phyloP scores from a whole-genome alignment of 1,284 basidiomycete genomes.

The Papiliotrema nemorosa region DNA sequence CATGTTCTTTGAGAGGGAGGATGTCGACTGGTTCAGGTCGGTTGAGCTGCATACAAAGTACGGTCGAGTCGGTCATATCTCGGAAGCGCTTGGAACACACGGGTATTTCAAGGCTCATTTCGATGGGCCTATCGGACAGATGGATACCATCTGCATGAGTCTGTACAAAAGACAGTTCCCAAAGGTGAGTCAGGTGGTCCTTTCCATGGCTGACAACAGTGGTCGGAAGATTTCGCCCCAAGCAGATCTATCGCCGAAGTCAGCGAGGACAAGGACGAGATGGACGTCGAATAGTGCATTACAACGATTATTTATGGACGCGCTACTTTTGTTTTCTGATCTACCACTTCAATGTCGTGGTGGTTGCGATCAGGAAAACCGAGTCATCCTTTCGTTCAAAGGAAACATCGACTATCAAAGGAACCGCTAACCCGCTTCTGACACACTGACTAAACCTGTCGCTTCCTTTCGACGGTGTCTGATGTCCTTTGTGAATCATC shows the following conservation, averaged over 20 bases:
- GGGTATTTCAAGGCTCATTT: constrained; percentile 98
- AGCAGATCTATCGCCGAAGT: background rate
- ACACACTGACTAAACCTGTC: too few relatives aligned
- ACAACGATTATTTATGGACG: too few relatives aligned
- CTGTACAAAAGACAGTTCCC: constrained; percentile 89
- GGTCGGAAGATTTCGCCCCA: constrained; percentile 25
- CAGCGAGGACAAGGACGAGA: constrained; percentile 30
- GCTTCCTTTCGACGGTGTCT: too few relatives aligned
- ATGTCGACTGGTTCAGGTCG: constrained; percentile 89
- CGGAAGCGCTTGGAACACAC: constrained; percentile 92
- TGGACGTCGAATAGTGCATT: constrained; percentile 26
- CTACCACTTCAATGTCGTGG: too few relatives aligned
- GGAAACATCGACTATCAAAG: too few relatives aligned
- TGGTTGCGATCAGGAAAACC: too few relatives aligned
- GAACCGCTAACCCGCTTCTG: too few relatives aligned
- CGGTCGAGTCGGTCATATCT: constrained; percentile 86
- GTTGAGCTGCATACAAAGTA: constrained; percentile 91
- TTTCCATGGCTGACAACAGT: constrained; percentile 9
- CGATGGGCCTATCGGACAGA: constrained; percentile 90
- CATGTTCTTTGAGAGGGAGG: constrained; percentile 96
- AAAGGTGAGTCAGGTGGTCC: constrained; percentile 60
- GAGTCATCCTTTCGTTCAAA: too few relatives aligned
- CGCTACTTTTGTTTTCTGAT: background rate
- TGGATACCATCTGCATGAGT: constrained; percentile 91
- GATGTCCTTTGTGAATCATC: too few relatives aligned